phyloP scores from a whole-genome alignment of 768 basidiomycete genomes.

The Tremella yokohamensis region DNA sequence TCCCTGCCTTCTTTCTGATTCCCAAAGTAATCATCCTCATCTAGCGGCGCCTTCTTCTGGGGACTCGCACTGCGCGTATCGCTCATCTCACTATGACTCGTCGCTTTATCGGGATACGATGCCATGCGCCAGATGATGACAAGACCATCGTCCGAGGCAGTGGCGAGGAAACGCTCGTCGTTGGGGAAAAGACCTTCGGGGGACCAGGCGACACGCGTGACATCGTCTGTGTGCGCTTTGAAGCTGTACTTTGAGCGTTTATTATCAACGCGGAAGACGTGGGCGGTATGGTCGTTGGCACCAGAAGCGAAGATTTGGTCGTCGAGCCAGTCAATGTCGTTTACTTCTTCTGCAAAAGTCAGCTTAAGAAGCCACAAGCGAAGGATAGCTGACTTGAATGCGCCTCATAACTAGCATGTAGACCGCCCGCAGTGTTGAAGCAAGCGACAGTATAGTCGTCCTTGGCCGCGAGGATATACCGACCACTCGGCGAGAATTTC shows the following conservation, averaged over 20 bases:
- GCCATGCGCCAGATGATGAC: constrained; percentile 44
- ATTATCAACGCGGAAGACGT: constrained; percentile 33
- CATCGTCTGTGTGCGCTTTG: constrained; percentile 47
- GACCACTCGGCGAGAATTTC: constrained; percentile 41
- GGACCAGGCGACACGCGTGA: constrained; percentile 35
- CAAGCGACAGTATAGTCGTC: constrained; percentile 32
- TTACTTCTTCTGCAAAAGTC: constrained; percentile 40
- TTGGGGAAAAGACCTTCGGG: not conserved
- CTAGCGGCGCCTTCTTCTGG: constrained; percentile 3
- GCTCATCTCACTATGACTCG: not conserved
- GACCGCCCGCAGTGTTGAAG: constrained; percentile 15
- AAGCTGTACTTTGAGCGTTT: constrained; percentile 37
- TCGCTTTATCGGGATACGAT: constrained; percentile 25
- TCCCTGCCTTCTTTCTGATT: constrained; percentile 20
- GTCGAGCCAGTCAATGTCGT: constrained; percentile 49
- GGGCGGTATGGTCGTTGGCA: constrained; percentile 46
- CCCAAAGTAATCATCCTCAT: constrained; percentile 39
- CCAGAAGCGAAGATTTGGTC: constrained; percentile 47
- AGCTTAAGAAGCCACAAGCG: not conserved
- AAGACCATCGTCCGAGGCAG: constrained; percentile 45
- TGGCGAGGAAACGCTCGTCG: constrained; percentile 35
- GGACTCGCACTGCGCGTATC: constrained; percentile 12
- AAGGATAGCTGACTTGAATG: constrained; percentile 9
- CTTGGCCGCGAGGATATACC: constrained; percentile 33
- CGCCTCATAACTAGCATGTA: constrained; percentile 21